Evolutionary conservation across 2,329 filamentous ascomycete genomes (phyloP), one percentile per base, ranked within the genome.

Genomic region (Plenodomus biglobosus): DNA sequence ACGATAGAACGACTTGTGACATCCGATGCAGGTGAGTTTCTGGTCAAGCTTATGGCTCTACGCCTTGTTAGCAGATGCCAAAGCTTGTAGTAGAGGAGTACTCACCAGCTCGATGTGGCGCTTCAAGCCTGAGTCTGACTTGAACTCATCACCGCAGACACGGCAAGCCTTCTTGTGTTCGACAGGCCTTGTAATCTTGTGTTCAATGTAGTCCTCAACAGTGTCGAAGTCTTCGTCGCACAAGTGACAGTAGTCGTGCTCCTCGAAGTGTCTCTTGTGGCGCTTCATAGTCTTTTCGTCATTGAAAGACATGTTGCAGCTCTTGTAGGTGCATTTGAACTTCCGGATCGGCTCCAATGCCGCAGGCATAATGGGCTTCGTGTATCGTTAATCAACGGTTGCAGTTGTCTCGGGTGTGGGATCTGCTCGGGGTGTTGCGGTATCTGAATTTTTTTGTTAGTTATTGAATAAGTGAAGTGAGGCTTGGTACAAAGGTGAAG

Each of bases 81-180:
- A 19, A 20, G 4, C 35, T 13, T 37, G 24, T 15, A 13, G 16
- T 35, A 36, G 5, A 2, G 35, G 5, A 17, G 8, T 16, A 60
- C 73, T 61, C 60, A 83, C 80, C 54, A 74, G 64, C 45, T 74
- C 70, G n/a, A 82, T 74, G 53, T 85, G 83, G 17, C 59, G 59
- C 44, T 78, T 75, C 10, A 79, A 71, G 1, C 80, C 82, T 18
- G 73, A 74, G 2, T 75, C 70, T 21, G 75, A 80, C 51, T 77
- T 76, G 66, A 83, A 84, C 36, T 84, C 80, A 8, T 75, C 62
- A 11, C 78, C 79, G 44, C 83, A 85, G 36, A 82, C 72, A 11
- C 80, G 77, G 61, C 83, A 85, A 42, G 75, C 76, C 38, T 80
- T 77, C 52, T 81, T 77, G 22, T 72, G 74, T 2, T 70, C 61